phyloP scores from a whole-genome alignment of 768 basidiomycete species.

The Udeniomyces megalosporus region DNA sequence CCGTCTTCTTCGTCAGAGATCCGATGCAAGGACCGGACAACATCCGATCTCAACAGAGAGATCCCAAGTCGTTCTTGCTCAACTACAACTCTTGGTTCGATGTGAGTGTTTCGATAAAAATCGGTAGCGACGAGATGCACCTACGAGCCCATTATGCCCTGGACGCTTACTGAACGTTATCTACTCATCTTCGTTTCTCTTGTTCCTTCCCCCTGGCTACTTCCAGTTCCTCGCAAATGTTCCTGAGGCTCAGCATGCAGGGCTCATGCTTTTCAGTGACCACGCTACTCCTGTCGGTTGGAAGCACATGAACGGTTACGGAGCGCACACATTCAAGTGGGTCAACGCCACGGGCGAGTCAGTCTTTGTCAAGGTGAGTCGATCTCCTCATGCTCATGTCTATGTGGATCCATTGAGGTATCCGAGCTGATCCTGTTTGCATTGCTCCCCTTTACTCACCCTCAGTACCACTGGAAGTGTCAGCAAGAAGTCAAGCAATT shows the following conservation, averaged over 20 bases:
- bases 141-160: no score
- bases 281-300: slow-evolving; percentile 25
- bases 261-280: slow-evolving; percentile 26
- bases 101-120: no score
- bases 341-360: slow-evolving; percentile 20
- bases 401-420: not conserved
- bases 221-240: slow-evolving; percentile 27
- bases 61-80: slow-evolving; percentile 25
- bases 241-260: slow-evolving; percentile 25
- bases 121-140: no score
- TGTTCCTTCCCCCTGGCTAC: no score
- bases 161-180: no score
- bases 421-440: no score
- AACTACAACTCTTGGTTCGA: slow-evolving; percentile 29
- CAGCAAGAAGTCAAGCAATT: slow-evolving; percentile 21
- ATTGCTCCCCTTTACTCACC: not conserved
- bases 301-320: slow-evolving; percentile 20
- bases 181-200: no score
- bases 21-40: slow-evolving; percentile 23
- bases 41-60: slow-evolving; percentile 25
- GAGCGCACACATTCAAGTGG: slow-evolving; percentile 23
- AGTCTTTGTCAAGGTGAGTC: slow-evolving; percentile 23
- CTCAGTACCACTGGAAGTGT: slow-evolving; percentile 22
- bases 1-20: slow-evolving; percentile 23
- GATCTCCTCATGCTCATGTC: not conserved